Conservation (phyloP, 2,329 filamentous ascomycete genomes). For the Metarhizium anisopliae region DNA sequence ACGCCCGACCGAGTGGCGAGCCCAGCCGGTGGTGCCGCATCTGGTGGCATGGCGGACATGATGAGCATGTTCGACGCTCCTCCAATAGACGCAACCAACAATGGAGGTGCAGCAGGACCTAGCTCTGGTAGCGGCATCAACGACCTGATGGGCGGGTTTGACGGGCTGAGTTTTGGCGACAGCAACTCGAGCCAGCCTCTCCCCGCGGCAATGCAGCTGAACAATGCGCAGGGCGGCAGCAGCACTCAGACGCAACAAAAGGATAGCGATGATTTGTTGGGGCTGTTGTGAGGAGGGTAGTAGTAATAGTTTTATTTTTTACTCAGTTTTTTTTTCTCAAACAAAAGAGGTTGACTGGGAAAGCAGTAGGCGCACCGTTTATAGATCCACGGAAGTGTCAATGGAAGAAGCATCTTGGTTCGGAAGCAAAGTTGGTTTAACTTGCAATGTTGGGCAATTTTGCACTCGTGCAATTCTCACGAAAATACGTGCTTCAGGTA, state of each 20-base stretch:
- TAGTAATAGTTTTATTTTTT: no score
- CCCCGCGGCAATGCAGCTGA: constrained; percentile 52
- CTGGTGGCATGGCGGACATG: constrained; percentile 51
- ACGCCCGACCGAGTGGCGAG: constrained; percentile 63
- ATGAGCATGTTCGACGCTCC: constrained; percentile 64
- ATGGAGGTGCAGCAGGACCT: constrained; percentile 16
- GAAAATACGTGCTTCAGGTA: neutral
- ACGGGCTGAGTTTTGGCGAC: constrained; percentile 61
- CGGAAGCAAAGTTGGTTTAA: neutral
- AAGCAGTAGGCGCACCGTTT: neutral
- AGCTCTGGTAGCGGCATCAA: constrained; percentile 55
- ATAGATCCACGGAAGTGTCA: constrained; percentile 1
- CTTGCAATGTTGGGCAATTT: neutral
- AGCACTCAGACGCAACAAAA: constrained; percentile 34
- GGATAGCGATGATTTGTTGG: constrained; percentile 51
- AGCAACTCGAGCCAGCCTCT: constrained; percentile 51
- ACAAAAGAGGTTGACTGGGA: neutral
- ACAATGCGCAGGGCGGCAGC: constrained; percentile 22
- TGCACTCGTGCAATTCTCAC: neutral
- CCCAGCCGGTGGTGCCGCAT: constrained; percentile 37
- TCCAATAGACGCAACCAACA: constrained; percentile 35
- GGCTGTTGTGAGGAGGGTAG: constrained; percentile 24
- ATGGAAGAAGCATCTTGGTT: neutral
- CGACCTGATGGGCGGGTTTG: constrained; percentile 86
- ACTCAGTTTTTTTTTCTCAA: neutral